Evolutionary conservation across 768 basidiomycete genomes (phyloP).

Genomic region (Phaffia australis): DNA sequence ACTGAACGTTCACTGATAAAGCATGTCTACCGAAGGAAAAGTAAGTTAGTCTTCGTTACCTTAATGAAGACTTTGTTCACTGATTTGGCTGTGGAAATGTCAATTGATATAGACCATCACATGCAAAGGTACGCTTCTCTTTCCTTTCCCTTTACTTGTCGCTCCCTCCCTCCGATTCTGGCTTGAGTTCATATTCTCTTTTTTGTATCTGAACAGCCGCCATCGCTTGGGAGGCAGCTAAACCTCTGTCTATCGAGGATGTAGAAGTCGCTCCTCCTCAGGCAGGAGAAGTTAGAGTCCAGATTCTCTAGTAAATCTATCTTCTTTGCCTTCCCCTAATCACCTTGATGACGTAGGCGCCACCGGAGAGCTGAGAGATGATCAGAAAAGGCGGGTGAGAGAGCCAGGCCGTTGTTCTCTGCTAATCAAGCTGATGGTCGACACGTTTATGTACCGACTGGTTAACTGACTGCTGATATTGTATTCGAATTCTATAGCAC

Average conservation of each 20-base stretch:
- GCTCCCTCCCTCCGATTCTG: neutral
- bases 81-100: neutral
- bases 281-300: constrained; percentile 83
- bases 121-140: constrained; percentile 50
- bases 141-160: neutral
- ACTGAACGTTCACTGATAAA: too few relatives aligned
- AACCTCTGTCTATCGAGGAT: constrained; percentile 66
- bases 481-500: constrained; percentile 42
- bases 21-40: constrained; percentile 46
- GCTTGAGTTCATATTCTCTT: constrained; percentile 42
- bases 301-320: constrained; percentile 54
- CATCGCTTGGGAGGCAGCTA: constrained; percentile 87
- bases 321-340: neutral
- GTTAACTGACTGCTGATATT: neutral
- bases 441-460: neutral
- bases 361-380: too few relatives aligned
- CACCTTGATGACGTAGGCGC: constrained; percentile 8
- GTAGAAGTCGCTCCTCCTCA: constrained; percentile 87
- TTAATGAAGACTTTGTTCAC: constrained; percentile 3
- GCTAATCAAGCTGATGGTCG: neutral
- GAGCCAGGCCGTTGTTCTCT: neutral
- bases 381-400: too few relatives aligned
- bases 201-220: constrained; percentile 19
- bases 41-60: constrained; percentile 27
- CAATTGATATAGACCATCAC: constrained; percentile 45